Evolutionary conservation across 768 basidiomycete species (phyloP).

Genomic region (Leucocoprinus sp.): DNA sequence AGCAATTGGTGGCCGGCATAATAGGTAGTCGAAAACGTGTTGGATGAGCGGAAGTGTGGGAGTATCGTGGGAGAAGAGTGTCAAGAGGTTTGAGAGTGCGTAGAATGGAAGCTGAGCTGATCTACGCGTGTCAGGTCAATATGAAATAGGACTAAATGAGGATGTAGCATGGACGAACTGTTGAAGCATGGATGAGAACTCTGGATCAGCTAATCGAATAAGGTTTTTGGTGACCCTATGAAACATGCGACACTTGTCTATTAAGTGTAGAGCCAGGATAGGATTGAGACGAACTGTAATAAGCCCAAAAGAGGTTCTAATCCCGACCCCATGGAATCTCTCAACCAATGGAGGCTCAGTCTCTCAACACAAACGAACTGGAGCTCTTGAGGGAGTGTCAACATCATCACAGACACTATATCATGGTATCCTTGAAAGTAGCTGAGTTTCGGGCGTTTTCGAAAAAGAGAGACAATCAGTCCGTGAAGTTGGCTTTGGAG

Average conservation of each 20-base stretch:
- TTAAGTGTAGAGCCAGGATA: neutral
- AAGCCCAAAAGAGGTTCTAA: conserved; percentile 82
- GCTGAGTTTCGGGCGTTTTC: conserved; percentile 59
- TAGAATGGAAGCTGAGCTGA: conserved; percentile 80
- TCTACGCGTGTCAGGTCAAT: conserved; percentile 25
- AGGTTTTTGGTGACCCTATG: conserved; percentile 68
- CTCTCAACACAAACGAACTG: conserved; percentile 59
- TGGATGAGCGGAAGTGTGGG: conserved; percentile 86
- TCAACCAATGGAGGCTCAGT: conserved; percentile 65
- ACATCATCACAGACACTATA: conserved; percentile 75
- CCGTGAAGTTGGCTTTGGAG: conserved; percentile 62
- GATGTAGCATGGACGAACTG: conserved; percentile 30
- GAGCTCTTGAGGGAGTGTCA: conserved; percentile 58
- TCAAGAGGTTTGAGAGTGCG: conserved; percentile 83
- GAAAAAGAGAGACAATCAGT: conserved; percentile 69
- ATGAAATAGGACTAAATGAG: neutral
- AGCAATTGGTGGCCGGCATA: conserved; percentile 74
- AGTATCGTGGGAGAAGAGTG: conserved; percentile 87
- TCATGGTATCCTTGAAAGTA: conserved; percentile 98
- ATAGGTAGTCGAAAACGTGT: conserved; percentile 84
- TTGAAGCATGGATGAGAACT: conserved; percentile 62
- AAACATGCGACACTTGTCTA: neutral
- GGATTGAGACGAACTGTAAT: conserved; percentile 40
- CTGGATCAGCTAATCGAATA: conserved; percentile 60
- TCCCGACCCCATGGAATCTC: conserved; percentile 84